Conservation (phyloP, 495 filamentous ascomycete genomes). For the Penicillium goetzii region DNA sequence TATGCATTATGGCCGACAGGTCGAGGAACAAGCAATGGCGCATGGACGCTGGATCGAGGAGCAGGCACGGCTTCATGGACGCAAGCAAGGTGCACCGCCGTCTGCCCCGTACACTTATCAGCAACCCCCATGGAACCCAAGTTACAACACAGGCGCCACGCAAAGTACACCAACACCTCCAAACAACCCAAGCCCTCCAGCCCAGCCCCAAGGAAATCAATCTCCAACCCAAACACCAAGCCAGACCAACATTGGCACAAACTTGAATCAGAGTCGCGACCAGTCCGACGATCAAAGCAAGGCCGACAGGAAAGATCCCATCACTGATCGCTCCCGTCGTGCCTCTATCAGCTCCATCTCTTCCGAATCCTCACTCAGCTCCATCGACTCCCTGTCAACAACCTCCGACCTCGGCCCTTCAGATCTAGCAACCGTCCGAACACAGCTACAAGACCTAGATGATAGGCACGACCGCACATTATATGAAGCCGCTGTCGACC, state of each 20-base stretch:
- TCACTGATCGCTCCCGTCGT: slow-evolving; percentile 33
- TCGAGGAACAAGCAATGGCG: slow-evolving; percentile 48
- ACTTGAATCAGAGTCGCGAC: slow-evolving; percentile 1
- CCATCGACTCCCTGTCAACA: slow-evolving; percentile 48
- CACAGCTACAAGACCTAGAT: slow-evolving; percentile 44
- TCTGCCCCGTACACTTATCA: slow-evolving; percentile 9
- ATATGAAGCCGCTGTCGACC: slow-evolving; percentile 44
- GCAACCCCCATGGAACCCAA: slow-evolving; percentile 16
- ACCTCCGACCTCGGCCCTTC: slow-evolving; percentile 47
- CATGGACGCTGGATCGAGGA: slow-evolving; percentile 50
- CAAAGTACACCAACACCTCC: slow-evolving; percentile 14
- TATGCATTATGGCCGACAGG: slow-evolving; percentile 44
- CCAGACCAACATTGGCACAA: background rate
- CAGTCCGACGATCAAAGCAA: slow-evolving; percentile 10
- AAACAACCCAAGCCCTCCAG: background rate
- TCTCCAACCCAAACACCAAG: background rate
- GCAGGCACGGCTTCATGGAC: slow-evolving; percentile 39
- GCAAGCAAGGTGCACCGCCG: slow-evolving; percentile 27
- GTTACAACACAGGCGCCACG: slow-evolving; percentile 1
- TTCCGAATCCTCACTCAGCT: slow-evolving; percentile 47
- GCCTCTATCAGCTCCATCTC: slow-evolving; percentile 40
- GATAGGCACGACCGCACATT: slow-evolving; percentile 47
- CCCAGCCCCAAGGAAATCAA: background rate
- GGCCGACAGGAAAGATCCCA: slow-evolving; percentile 12
- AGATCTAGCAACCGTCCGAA: slow-evolving; percentile 46